phyloP scores from a whole-genome alignment of 345 rosid species.

The Heritiera fomes region DNA sequence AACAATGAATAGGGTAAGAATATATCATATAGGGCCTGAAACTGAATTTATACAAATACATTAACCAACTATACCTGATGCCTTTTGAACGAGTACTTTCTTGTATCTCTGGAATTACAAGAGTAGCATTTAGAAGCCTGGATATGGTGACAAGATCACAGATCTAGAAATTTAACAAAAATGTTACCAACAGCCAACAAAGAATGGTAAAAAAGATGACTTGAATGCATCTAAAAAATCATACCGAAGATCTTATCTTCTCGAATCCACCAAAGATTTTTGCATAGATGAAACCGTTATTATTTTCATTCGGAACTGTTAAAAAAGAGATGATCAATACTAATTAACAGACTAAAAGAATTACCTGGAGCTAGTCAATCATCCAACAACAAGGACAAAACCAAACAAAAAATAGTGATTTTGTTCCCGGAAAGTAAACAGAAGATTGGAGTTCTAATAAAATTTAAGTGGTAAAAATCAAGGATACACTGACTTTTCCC shows the following conservation, averaged over 20 bases:
- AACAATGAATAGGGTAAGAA: conserved; percentile 22
- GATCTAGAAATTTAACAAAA: conserved; percentile 80
- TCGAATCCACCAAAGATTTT: conserved; percentile 95
- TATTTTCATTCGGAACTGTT: conserved; percentile 42
- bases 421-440: conserved; percentile 21
- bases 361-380: not conserved
- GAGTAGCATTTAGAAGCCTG: conserved; percentile 99
- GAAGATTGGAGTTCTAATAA: not conserved
- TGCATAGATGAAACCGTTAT: conserved; percentile 80
- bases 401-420: not conserved
- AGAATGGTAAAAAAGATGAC: not conserved
- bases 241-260: conserved; percentile 84
- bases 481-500: not conserved
- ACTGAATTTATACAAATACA: conserved; percentile 15
- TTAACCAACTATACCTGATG: conserved; percentile 59
- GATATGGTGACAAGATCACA: conserved; percentile 99
- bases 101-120: conserved; percentile 99
- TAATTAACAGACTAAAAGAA: conserved; percentile 16
- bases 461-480: not conserved
- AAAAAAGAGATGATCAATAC: not conserved
- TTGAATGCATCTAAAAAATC: conserved; percentile 33
- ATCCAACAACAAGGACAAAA: conserved; percentile 14
- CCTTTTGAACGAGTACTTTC: conserved; percentile 86
- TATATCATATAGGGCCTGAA: conserved; percentile 9
- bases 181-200: conserved; percentile 38